phyloP scores from a whole-genome alignment of 768 basidiomycete species.

The Dioszegia aurantiaca region DNA sequence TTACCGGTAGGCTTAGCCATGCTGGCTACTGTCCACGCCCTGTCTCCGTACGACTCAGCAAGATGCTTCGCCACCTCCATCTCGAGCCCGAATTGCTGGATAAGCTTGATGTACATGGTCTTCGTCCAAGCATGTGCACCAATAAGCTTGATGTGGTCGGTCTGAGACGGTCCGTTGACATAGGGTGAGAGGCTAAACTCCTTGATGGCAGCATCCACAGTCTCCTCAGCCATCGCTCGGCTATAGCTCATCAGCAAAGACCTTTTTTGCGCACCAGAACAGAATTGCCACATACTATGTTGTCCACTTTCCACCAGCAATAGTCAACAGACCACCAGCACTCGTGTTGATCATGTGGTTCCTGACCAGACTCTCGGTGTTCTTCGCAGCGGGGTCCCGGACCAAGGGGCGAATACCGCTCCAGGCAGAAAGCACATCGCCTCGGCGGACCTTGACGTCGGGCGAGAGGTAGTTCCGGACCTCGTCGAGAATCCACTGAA shows the following conservation, averaged over 20 bases:
- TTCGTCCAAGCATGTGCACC: conserved; percentile 91
- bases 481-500: conserved; percentile 94
- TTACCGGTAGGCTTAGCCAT: conserved; percentile 71
- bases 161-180: conserved; percentile 64
- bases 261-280: background rate
- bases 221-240: conserved; percentile 86
- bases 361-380: conserved; percentile 83
- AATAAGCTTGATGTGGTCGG: conserved; percentile 74
- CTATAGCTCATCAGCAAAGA: conserved; percentile 13
- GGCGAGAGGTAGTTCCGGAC: conserved; percentile 81
- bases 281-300: conserved; percentile 73
- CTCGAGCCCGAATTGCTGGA: conserved; percentile 86
- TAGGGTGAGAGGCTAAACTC: conserved; percentile 64
- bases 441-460: conserved; percentile 89
- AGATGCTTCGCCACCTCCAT: conserved; percentile 90
- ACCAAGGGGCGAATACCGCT: conserved; percentile 87
- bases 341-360: conserved; percentile 88
- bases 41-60: conserved; percentile 90
- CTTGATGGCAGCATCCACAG: conserved; percentile 80
- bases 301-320: conserved; percentile 98
- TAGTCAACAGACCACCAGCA: conserved; percentile 78
- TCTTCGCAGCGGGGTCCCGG: conserved; percentile 68
- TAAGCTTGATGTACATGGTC: conserved; percentile 94
- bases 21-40: conserved; percentile 89
- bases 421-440: conserved; percentile 95